Base-by-base conservation (phyloP, 768 basidiomycete species). In the Tricholoma saponaceum region DNA sequence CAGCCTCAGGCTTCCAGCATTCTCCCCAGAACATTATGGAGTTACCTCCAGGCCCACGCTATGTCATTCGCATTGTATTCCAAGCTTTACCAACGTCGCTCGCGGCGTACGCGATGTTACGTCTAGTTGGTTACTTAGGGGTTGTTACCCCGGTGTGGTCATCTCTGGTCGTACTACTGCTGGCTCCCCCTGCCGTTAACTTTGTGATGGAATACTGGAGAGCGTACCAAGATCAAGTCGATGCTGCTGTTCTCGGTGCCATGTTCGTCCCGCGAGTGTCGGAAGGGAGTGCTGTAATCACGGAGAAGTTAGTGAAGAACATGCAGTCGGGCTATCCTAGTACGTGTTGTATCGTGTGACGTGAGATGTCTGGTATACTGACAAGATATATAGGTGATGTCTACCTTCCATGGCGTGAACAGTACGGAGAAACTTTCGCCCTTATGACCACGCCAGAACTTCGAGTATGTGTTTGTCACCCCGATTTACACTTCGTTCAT, bases 291-390 rank as follows among this genome's bases (percentile, higher is more conserved):
- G 51, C 73, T 41, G 60, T 58, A 8, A 55, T 65, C 13, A 55
- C 67, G 2, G 56, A 59, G 2, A 52, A 58, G 7, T 46, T 69
- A 28, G 55, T 69, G 14, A 52, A 66, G 14, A 62, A 61, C 52
- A 64, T 68, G 41, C 66, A 69, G 54, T 61, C 52, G 5, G 74
- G 74, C 5, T 72, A 74, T 62, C 69, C 71, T 56, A 69, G 76
- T 76, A 43, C 16, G 70, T 53, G 22, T 30, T 28, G 18, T 16
- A 47, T 28, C 30, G n/a, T 35, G 22, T n/a, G n/a, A n/a, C n/a
- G n/a, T n/a, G n/a, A n/a, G 35, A 51, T 28, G 22, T 41, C 10
- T 22, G 3, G 26, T 10, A 14, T 23, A 13, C 35, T 52, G n/a
- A 56, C 35, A 54, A 51, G 26, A 4, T 28, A 14, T 46, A 2